Evolutionary conservation across 148 eudicot genomes (phyloP), one percentile per base, ranked within the genome.

Genomic region (Persicaria maculosa): DNA sequence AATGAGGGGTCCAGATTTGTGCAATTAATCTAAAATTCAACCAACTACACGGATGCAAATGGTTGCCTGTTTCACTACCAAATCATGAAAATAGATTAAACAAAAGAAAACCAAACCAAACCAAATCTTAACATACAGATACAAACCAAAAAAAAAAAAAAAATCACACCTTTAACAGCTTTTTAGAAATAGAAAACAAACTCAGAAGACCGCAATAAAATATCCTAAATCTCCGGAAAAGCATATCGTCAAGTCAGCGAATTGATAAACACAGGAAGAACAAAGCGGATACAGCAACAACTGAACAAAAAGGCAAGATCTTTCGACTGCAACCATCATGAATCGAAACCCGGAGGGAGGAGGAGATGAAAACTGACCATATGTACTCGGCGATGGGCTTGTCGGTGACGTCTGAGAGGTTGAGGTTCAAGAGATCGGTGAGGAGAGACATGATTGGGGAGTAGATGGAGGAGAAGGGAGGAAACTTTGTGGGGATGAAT

Each of bases 371-470:
- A 12, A 58, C 70, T 55, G 17, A 75, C 77, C 77, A 75, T 64
- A 75, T 50, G 57, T 75, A 75, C 19, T 75, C 77, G 68, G 72
- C 77, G 67, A 75, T 75, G 10, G 65, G 12, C 58, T 75, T 75
- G 47, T 75, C 77, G 44, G 77, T 47, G 53, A 22, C 4, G 25
- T 75, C 72, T 2, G 77, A 75, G 52, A 75, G 77, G 77, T 75
- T 25, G 46, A 75, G 77, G 71, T 75, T 75, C 12, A 75, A 1
- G 72, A 75, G 77, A 48, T 75, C 77, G 8, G 77, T 43, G 22
- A 75, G 59, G 5, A 65, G 58, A 12, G 77, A 64, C 77, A 75
- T 75, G 68, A 36, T 74, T 58, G 76, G 6, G 46, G 54, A 17
- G 72, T 36, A 44, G 9, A 68, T 12, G 16, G 72, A 65, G 5